Evolutionary conservation across 2,329 filamentous ascomycete genomes (phyloP).

Genomic region (Arthrinium phaeospermum): DNA sequence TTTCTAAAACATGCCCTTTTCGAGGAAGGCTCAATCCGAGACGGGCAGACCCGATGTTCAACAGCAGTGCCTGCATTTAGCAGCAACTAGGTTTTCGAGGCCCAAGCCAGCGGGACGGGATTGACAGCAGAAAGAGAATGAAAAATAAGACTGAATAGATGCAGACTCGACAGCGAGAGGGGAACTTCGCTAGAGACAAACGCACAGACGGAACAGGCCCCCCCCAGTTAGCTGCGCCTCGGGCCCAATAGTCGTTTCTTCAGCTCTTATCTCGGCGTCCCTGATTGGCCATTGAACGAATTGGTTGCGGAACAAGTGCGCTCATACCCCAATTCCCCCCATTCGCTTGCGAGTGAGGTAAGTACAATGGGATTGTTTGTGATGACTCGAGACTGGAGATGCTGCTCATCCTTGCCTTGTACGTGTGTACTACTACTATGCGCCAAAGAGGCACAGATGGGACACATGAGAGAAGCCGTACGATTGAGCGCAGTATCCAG

Average conservation of each 20-base stretch:
- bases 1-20: not conserved
- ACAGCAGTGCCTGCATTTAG: constrained; percentile 3
- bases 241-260: constrained; percentile 2
- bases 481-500: not conserved
- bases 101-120: constrained; percentile 7
- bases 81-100: not conserved
- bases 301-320: not conserved
- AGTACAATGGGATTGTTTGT: not conserved
- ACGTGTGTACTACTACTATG: not conserved
- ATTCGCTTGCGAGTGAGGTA: not conserved
- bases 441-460: not conserved
- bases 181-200: not conserved
- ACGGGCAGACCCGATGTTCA: not conserved
- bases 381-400: not conserved
- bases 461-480: not conserved
- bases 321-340: not conserved
- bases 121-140: not conserved
- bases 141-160: too few relatives aligned
- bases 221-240: not conserved
- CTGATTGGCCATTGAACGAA: constrained; percentile 8
- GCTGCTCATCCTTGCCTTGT: not conserved
- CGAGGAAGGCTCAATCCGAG: constrained; percentile 4
- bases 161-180: not conserved
- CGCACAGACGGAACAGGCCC: not conserved
- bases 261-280: not conserved